phyloP scores from a whole-genome alignment of 2,329 filamentous ascomycete genomes.

The Penicillium sp. region DNA sequence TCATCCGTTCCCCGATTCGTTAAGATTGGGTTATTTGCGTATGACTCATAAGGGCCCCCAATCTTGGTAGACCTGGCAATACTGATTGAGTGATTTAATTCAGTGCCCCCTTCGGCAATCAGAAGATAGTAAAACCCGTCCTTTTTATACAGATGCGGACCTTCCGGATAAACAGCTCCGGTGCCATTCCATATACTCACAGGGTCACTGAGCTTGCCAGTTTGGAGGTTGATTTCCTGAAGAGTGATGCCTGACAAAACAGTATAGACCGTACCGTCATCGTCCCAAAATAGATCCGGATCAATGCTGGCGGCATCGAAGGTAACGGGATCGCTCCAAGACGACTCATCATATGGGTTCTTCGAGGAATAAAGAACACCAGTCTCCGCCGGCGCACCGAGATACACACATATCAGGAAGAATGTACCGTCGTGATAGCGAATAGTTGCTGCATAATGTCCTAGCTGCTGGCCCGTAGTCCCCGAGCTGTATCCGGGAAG shows the following conservation, averaged over 20 bases:
- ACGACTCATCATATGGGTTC: constrained; percentile 18
- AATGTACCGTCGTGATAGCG: constrained; percentile 50
- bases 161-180: constrained; percentile 44
- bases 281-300: constrained; percentile 49
- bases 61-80: constrained; percentile 31
- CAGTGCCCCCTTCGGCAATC: constrained; percentile 44
- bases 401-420: constrained; percentile 38
- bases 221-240: constrained; percentile 44
- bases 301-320: constrained; percentile 60
- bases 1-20: constrained; percentile 41
- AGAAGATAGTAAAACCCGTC: constrained; percentile 56
- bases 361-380: neutral
- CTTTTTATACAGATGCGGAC: constrained; percentile 56
- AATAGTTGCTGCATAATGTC: constrained; percentile 52
- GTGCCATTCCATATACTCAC: neutral
- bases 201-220: neutral
- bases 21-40: constrained; percentile 50
- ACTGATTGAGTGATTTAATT: constrained; percentile 14
- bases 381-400: neutral
- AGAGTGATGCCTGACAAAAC: neutral
- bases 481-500: constrained; percentile 23
- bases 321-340: constrained; percentile 55
- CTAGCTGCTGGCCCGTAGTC: constrained; percentile 29
- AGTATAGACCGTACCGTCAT: constrained; percentile 41
- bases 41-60: constrained; percentile 47